phyloP scores from a whole-genome alignment of 2,329 filamentous ascomycete species.

The Scedosporium dehoogii region DNA sequence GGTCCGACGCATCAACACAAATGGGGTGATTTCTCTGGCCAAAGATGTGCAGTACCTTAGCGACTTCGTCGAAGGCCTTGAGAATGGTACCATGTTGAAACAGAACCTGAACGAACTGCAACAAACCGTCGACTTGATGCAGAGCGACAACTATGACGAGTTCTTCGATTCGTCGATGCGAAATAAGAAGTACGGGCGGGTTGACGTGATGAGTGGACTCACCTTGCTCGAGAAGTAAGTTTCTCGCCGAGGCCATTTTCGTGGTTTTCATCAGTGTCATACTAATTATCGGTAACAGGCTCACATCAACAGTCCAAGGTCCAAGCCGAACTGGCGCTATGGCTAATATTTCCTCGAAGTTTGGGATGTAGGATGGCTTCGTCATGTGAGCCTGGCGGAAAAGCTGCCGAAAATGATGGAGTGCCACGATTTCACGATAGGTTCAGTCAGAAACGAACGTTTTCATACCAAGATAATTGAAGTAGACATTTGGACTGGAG shows the following conservation, averaged over 20 bases:
- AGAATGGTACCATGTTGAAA: slow-evolving; percentile 73
- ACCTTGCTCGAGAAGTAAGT: slow-evolving; percentile 79
- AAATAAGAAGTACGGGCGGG: slow-evolving; percentile 92
- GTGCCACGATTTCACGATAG: too few species aligned
- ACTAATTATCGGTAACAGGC: slow-evolving; percentile 32
- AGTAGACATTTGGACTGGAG: too few species aligned
- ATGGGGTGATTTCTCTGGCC: slow-evolving; percentile 71
- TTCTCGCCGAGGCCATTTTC: not conserved
- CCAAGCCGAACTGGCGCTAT: slow-evolving; percentile 53
- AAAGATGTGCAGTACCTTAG: slow-evolving; percentile 77
- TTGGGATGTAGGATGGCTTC: slow-evolving; percentile 39
- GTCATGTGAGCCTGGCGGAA: too few species aligned
- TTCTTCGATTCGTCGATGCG: slow-evolving; percentile 87
- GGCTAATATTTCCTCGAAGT: slow-evolving; percentile 62
- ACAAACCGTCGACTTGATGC: slow-evolving; percentile 84
- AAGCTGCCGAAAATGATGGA: too few species aligned
- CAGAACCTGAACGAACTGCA: slow-evolving; percentile 88
- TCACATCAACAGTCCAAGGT: slow-evolving; percentile 53
- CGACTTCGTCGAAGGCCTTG: slow-evolving; percentile 76
- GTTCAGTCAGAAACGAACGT: too few species aligned
- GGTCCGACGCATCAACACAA: slow-evolving; percentile 78
- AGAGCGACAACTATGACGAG: slow-evolving; percentile 83
- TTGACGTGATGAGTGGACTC: slow-evolving; percentile 84
- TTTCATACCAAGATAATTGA: too few species aligned
- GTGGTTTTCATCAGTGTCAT: not conserved